Conservation (phyloP, 2,329 filamentous ascomycete species). For the Ophiostoma himal-ulmi region DNA sequence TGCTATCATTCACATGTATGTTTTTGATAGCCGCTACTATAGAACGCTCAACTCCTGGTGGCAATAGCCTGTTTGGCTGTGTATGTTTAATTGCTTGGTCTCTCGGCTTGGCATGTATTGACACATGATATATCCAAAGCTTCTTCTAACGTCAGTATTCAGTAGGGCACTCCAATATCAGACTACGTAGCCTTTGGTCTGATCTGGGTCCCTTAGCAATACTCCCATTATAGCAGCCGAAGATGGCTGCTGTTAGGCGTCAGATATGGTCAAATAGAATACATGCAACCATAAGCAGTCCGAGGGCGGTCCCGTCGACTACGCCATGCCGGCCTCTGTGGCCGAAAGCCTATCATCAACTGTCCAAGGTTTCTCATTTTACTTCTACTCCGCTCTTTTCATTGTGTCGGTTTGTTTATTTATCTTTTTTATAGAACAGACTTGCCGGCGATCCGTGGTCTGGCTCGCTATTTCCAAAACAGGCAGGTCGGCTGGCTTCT, state of each 20-base stretch:
- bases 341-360: neutral
- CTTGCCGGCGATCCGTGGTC: neutral
- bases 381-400: neutral
- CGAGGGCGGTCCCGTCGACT: neutral
- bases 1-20: no score
- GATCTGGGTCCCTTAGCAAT: neutral
- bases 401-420: neutral
- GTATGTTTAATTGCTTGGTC: no score
- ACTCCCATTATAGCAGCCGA: neutral
- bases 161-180: neutral
- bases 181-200: neutral
- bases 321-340: neutral
- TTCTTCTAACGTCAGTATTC: neutral
- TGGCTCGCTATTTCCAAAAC: neutral
- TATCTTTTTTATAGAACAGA: neutral
- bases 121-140: neutral
- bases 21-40: no score
- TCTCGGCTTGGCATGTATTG: no score
- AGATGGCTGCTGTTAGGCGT: neutral
- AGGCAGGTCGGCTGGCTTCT: neutral
- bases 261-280: neutral
- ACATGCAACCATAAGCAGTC: neutral
- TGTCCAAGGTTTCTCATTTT: neutral
- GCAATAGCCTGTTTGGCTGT: no score
- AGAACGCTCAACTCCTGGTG: no score